Evolutionary conservation across 2,329 filamentous ascomycete species (phyloP), one percentile per base, ranked within the genome.

Genomic region (Fusarium veterinarium): DNA sequence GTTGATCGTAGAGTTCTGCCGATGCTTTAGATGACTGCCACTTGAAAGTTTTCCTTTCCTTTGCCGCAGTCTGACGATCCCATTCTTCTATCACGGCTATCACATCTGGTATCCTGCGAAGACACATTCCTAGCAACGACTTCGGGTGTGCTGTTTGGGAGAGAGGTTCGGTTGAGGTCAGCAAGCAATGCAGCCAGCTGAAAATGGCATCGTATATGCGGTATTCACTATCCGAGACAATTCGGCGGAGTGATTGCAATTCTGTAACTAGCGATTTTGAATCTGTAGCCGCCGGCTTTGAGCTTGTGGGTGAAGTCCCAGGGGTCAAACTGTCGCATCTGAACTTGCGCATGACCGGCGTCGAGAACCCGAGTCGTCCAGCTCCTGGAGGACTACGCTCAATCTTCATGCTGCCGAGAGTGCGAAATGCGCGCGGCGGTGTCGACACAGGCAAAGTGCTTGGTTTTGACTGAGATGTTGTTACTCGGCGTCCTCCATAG

Each of bases 71-170:
- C 30, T 77, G 67, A 9, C 64, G 69, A n/a, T 82, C 80, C 75
- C 79, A 82, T 35, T 74, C 76, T 48, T 81, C 79, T 48, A 82
- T 82, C 14, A 80, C 64, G 19, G 77, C 74, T 31, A 81, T 49
- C 28, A 77, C 79, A 13, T 71, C 72, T 6, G 80, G 79, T 17
- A 81, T 60, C 60, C 72, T 78, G 19, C 80, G 81, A 40, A 83
- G 68, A 42, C 81, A 83, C 76, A 83, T 80, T n/a, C 75, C 78
- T 13, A 83, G 64, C 8, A 83, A 73, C 14, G 81, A 82, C 52
- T 81, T 81, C 10, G 70, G 69, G 20, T 76, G 75, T 14, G 74
- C 44, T 25, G 77, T 69, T 28, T 75, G 58, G 6, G 49, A 59
- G 8, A 69, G 57, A 5, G 71, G 48, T 13, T 74, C 62, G 12